A percentile compares a stretch with the other conserved stretches of the same genome.
Conservation (phyloP, 2,329 filamentous ascomycete species). For the Chaetomium strumarium region DNA sequence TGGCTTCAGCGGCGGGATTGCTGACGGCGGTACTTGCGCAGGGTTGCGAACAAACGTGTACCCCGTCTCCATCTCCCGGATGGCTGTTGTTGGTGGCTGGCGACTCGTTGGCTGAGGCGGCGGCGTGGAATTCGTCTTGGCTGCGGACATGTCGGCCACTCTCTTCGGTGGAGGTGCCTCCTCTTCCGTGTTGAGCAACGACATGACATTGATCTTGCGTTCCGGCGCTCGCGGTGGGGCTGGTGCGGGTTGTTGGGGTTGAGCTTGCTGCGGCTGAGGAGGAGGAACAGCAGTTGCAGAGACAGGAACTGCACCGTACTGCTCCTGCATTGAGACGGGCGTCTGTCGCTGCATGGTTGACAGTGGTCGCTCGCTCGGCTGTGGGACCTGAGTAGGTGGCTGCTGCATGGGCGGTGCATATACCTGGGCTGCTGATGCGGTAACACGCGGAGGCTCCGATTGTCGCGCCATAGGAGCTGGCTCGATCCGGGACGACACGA, state of each 20-base stretch:
- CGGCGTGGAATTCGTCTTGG: constrained; percentile 45
- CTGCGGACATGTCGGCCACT: constrained; percentile 41
- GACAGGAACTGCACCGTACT: constrained; percentile 15
- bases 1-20: constrained; percentile 52
- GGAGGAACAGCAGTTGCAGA: constrained; percentile 27
- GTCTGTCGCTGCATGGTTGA: constrained; percentile 35
- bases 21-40: constrained; percentile 35
- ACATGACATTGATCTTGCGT: constrained; percentile 61
- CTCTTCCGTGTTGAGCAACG: constrained; percentile 57
- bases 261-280: constrained; percentile 33
- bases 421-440: constrained; percentile 30
- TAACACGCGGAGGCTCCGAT: constrained; percentile 39
- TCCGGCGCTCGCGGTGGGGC: constrained; percentile 39
- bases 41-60: constrained; percentile 43
- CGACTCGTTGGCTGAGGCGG: constrained; percentile 42
- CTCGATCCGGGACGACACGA: constrained; percentile 36
- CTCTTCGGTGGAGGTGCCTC: constrained; percentile 43
- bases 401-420: constrained; percentile 32
- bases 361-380: constrained; percentile 31
- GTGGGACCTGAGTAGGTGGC: constrained; percentile 14
- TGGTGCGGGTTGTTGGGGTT: constrained; percentile 34
- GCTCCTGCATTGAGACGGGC: constrained; percentile 25
- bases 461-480: constrained; percentile 35
- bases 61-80: constrained; percentile 43
- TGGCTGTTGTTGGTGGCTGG: constrained; percentile 36